phyloP scores from a whole-genome alignment of 2,329 filamentous ascomycete genomes.

The Penicillium sp. region DNA sequence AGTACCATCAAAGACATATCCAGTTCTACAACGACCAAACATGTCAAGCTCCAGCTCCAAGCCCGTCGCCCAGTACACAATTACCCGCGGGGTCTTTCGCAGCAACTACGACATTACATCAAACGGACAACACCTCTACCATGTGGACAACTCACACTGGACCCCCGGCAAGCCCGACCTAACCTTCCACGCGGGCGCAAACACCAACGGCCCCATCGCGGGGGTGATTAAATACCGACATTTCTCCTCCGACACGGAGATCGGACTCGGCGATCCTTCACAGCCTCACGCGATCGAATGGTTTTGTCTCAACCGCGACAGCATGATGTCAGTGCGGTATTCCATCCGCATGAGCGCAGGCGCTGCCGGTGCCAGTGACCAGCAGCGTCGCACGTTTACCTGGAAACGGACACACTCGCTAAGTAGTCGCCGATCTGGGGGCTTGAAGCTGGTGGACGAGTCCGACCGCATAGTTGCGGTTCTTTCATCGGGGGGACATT shows the following conservation, averaged over 20 bases:
- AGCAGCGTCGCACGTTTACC: conserved; percentile 26
- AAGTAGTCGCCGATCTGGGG: conserved; percentile 28
- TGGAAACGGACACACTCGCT: conserved; percentile 38
- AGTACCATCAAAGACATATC: neutral
- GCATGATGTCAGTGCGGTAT: conserved; percentile 28
- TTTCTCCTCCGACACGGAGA: conserved; percentile 35
- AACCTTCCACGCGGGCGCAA: conserved; percentile 34
- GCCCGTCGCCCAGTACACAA: conserved; percentile 22
- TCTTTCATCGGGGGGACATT: conserved; percentile 30
- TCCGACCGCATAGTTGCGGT: conserved; percentile 32
- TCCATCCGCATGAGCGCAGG: conserved; percentile 31
- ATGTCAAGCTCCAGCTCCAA: neutral
- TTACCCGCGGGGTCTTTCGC: conserved; percentile 26
- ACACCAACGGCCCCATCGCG: conserved; percentile 29
- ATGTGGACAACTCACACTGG: conserved; percentile 32
- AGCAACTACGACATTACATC: conserved; percentile 29
- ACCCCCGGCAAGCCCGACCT: conserved; percentile 38
- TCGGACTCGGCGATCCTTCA: conserved; percentile 36
- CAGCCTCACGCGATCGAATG: conserved; percentile 28
- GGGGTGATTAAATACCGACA: conserved; percentile 37
- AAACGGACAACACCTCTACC: conserved; percentile 24
- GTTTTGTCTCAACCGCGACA: conserved; percentile 34
- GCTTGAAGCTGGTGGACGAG: conserved; percentile 40
- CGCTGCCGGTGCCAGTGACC: neutral
- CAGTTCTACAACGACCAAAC: neutral